phyloP scores from a whole-genome alignment of 192 early-diverging fungal genomes.

The Gigaspora rosea region DNA sequence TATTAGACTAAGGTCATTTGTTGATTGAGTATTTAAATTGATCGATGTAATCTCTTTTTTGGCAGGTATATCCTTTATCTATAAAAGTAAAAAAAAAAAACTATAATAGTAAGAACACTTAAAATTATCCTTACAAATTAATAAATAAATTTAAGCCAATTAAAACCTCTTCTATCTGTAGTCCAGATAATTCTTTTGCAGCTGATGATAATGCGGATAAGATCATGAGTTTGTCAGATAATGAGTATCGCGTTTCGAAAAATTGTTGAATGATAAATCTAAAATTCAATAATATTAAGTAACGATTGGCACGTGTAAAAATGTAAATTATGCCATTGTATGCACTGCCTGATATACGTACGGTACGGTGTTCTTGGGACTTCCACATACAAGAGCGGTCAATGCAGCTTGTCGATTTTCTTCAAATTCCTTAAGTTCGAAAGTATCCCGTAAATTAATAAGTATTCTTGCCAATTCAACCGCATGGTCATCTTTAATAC shows the following conservation, averaged over 20 bases:
- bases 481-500: slow-evolving; percentile 26
- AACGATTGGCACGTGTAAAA: not conserved
- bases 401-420: slow-evolving; percentile 26
- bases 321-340: not conserved
- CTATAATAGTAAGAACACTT: not conserved
- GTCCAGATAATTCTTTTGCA: slow-evolving; percentile 22
- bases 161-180: slow-evolving; percentile 16
- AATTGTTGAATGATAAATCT: slow-evolving; percentile 29
- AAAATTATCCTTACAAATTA: not conserved
- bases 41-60: not conserved
- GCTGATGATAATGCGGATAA: slow-evolving; percentile 12
- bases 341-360: not conserved
- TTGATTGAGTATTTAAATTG: not conserved
- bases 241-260: slow-evolving; percentile 20
- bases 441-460: slow-evolving; percentile 16
- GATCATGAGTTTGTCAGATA: slow-evolving; percentile 7
- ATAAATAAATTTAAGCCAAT: not conserved
- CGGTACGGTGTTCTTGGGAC: slow-evolving; percentile 24
- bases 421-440: slow-evolving; percentile 22
- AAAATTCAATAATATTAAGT: not conserved
- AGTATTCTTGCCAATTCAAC: slow-evolving; percentile 2
- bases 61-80: not conserved
- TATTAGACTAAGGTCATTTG: not conserved
- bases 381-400: slow-evolving; percentile 18
- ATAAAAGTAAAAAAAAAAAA: not conserved